Base-by-base conservation (phyloP, 805 yeast species). In the Hanseniaspora taiwanica region DNA sequence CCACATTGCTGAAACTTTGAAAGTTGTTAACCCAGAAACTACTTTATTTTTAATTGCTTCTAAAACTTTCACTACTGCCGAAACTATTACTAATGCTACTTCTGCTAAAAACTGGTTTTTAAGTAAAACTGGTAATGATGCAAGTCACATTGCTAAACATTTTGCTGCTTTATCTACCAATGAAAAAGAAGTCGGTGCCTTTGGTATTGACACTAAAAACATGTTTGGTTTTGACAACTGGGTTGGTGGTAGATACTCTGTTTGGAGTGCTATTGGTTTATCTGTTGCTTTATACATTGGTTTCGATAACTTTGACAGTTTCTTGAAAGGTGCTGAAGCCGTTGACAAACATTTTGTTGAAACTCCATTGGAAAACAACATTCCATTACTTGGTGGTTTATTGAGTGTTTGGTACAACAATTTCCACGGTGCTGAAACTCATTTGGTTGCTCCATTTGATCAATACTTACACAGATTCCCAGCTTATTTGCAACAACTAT, bases 161-260 rank as follows among this genome's bases (percentile, higher is more conserved):
- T 91, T 91, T 59, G 98, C 79, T 54, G 98, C 98, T 43, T 72
- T 91, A 51, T 84, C 95, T 46, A 91, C 98, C 48, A 91, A 91
- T 63, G 93, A 84, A 46, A 66, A 64, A 39, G 96, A 82, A 65
- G 99, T 91, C 48, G 72, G 79, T 55, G 82, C 84, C 68, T 91
- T 91, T 56, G 99, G 99, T 58, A 91, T 91, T 52, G 97, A 91
- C 69, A 77, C 96, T 60, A 81, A 77, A 63, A 91, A 91, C 73
- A 91, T 91, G 99, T 91, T 91, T 65, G 97, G 94, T 48, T 91
- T 91, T 57, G 96, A 87, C 64, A 80, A 69, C 68, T 91, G 98
- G 98, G 99, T 91, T 49, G 99, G 99, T 59, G 99, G 99, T 60
- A 81, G 99, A 66, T 91, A 91, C 78, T 91, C 98, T n/a, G 98